These are phyloP conservation scores for Echium plantagineum DNA, from an alignment of 257 asterid species.

Conservation along the genomic window DNA sequence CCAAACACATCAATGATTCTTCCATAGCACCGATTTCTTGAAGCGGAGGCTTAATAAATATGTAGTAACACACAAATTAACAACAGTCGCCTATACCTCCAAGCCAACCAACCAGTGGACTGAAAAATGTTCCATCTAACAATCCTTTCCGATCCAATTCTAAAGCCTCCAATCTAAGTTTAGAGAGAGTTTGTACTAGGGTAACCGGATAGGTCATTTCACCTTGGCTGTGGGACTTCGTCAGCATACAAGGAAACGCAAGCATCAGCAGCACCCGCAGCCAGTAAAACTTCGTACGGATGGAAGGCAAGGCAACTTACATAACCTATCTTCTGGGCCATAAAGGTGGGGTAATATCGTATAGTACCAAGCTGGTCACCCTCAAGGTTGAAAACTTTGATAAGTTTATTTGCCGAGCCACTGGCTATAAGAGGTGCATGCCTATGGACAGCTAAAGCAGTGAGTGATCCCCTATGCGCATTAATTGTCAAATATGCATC, in stretches of 20 bases:
- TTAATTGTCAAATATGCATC: slow-evolving; percentile 55
- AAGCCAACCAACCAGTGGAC: background rate
- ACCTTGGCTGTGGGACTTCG: slow-evolving; percentile 17
- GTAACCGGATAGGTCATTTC: background rate
- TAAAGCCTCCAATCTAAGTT: background rate
- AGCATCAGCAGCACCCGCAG: slow-evolving; percentile 86
- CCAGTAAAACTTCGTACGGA: slow-evolving; percentile 67
- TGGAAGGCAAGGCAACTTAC: slow-evolving; percentile 74
- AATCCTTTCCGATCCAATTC: background rate
- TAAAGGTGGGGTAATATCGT: slow-evolving; percentile 61
- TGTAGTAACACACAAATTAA: background rate
- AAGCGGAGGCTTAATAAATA: background rate
- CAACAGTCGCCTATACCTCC: background rate
- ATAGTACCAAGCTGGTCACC: slow-evolving; percentile 68
- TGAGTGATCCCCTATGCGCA: slow-evolving; percentile 73
- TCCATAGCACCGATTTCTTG: background rate
- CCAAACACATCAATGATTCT: background rate
- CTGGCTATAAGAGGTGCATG: slow-evolving; percentile 65
- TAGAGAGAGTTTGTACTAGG: too few species aligned
- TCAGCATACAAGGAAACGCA: slow-evolving; percentile 77
- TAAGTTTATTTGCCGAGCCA: slow-evolving; percentile 76
- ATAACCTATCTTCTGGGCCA: slow-evolving; percentile 84
- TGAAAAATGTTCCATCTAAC: background rate
- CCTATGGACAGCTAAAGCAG: slow-evolving; percentile 76
- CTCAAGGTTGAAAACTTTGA: slow-evolving; percentile 61